Conservation (phyloP, 768 basidiomycete species). For the Sistotremastrum suecicum region DNA sequence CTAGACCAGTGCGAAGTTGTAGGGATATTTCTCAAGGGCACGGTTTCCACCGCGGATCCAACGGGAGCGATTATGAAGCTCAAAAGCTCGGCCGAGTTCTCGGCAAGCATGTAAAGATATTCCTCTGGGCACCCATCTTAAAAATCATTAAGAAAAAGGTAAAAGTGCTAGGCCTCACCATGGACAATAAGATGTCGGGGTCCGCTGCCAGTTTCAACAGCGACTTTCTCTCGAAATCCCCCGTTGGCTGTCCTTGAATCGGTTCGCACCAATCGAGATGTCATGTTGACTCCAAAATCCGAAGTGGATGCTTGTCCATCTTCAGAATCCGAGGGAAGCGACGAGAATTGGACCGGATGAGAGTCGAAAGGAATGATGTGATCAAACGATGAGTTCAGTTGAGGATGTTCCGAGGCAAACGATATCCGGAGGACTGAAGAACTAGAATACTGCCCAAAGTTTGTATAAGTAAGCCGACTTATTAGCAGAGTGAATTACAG, state of each 20-base stretch:
- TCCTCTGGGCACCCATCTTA: slow-evolving; percentile 27
- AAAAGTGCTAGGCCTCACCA: slow-evolving; percentile 26
- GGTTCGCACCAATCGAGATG: slow-evolving; percentile 37
- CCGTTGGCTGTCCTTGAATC: slow-evolving; percentile 27
- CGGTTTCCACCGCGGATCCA: slow-evolving; percentile 14
- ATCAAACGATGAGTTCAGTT: slow-evolving; percentile 22
- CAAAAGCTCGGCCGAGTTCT: slow-evolving; percentile 44
- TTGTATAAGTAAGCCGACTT: background rate
- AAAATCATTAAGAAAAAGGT: background rate
- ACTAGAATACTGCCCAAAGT: slow-evolving; percentile 52
- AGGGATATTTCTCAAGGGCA: slow-evolving; percentile 17
- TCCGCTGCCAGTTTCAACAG: slow-evolving; percentile 42
- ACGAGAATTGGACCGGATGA: slow-evolving; percentile 64
- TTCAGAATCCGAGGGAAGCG: slow-evolving; percentile 24
- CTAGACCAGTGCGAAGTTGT: slow-evolving; percentile 25
- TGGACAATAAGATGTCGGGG: slow-evolving; percentile 57
- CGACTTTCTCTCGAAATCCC: slow-evolving; percentile 33
- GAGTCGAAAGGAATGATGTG: slow-evolving; percentile 32
- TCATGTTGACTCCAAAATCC: slow-evolving; percentile 62
- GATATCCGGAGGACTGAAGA: slow-evolving; percentile 37
- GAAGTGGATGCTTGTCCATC: slow-evolving; percentile 47
- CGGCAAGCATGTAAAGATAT: slow-evolving; percentile 50
- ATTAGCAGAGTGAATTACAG: background rate
- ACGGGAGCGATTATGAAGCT: slow-evolving; percentile 38
- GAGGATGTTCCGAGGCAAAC: slow-evolving; percentile 33